Evolutionary conservation across 768 basidiomycete genomes (phyloP).

Genomic region (Boletus tomentosulus): DNA sequence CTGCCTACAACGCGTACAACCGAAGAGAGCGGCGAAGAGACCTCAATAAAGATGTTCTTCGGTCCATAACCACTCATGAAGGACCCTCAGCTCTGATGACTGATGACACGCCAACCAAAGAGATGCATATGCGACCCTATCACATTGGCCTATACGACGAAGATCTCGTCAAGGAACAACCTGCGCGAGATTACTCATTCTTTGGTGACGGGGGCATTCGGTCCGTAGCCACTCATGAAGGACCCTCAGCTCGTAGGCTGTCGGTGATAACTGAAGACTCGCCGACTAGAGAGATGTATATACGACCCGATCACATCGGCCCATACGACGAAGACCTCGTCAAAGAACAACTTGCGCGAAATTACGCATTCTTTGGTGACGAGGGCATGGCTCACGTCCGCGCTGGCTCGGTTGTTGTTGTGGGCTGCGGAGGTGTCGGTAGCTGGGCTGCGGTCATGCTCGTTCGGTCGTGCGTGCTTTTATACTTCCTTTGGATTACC

Average conservation of each 20-base stretch:
- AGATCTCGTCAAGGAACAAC: slow-evolving; percentile 79
- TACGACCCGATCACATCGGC: slow-evolving; percentile 15
- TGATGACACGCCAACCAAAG: slow-evolving; percentile 8
- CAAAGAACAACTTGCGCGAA: slow-evolving; percentile 85
- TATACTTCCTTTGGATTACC: background rate
- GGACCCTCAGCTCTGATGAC: background rate
- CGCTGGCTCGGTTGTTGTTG: slow-evolving; percentile 71
- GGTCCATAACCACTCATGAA: slow-evolving; percentile 39
- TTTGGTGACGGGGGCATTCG: slow-evolving; percentile 85
- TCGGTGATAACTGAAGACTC: slow-evolving; percentile 4
- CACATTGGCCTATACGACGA: slow-evolving; percentile 55
- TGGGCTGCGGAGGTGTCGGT: slow-evolving; percentile 96
- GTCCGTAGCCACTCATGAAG: slow-evolving; percentile 38
- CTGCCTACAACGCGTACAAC: slow-evolving; percentile 50
- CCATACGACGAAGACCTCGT: slow-evolving; percentile 78
- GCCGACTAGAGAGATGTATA: slow-evolving; percentile 11
- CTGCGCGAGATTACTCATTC: slow-evolving; percentile 92
- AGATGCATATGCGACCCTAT: slow-evolving; percentile 15
- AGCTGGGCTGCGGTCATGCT: slow-evolving; percentile 96
- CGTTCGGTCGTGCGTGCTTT: slow-evolving; percentile 68
- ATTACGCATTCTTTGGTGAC: slow-evolving; percentile 93
- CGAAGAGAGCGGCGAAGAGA: slow-evolving; percentile 47
- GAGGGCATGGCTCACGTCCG: slow-evolving; percentile 81
- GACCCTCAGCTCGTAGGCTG: background rate
- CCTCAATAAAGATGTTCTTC: slow-evolving; percentile 54